Percentiles rank a stretch among this genome's conserved stretches.
These are phyloP conservation scores for Talaromyces sp. DNA, from an alignment of 2,329 filamentous ascomycete genomes.

Conservation along the genomic window DNA sequence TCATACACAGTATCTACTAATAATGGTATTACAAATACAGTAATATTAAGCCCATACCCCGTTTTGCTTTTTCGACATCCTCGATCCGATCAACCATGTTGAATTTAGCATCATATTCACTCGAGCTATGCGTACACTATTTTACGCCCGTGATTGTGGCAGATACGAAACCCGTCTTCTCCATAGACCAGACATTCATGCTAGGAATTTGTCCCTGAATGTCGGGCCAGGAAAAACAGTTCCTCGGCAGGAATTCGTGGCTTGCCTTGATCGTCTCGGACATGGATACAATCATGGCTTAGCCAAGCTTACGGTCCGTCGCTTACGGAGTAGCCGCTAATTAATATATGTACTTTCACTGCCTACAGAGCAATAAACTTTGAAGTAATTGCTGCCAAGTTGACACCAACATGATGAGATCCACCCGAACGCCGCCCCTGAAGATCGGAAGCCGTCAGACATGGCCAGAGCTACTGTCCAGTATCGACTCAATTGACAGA, in stretches of 20 bases:
- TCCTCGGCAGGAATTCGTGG: background rate
- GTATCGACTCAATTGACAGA: background rate
- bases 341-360: too few relatives aligned
- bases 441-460: background rate
- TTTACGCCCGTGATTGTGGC: background rate
- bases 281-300: constrained; percentile 5
- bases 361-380: background rate
- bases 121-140: background rate
- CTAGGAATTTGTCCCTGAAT: background rate
- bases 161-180: background rate
- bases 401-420: background rate
- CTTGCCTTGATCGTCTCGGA: background rate
- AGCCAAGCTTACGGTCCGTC: background rate
- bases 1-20: too few relatives aligned
- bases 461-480: background rate
- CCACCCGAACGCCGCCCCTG: constrained; percentile 4
- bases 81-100: background rate
- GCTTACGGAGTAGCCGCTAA: background rate
- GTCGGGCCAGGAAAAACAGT: background rate
- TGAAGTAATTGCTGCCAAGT: background rate
- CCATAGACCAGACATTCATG: too few relatives aligned
- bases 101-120: background rate
- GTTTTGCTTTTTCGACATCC: background rate
- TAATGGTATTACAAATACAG: background rate
- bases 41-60: background rate